Base-by-base conservation (phyloP, 306 rosid genomes). In the Dalbergia cochinchinensis region DNA sequence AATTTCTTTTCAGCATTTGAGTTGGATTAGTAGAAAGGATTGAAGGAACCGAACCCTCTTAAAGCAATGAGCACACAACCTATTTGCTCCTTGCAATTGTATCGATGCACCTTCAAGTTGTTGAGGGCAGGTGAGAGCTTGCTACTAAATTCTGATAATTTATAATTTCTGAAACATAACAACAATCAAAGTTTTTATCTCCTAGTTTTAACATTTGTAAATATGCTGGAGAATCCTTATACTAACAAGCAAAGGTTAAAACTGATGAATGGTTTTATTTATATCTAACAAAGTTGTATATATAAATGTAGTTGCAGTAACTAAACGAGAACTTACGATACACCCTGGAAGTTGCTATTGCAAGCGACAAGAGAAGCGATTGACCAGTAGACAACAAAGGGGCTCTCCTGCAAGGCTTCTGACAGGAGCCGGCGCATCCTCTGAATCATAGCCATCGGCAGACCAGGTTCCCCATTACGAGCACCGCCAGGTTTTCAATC, bases 401-500 rank as follows among this genome's bases (percentile, higher is more conserved):
- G 80, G 55, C 65, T 77, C 11, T 51, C 73, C 9, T 65, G 31
- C 31, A 77, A 37, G 2, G 80, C 74, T 3, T 77, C 74, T 1
- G 65, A 54, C 16, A 77, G 34, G 34, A 65, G 73, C 57, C 0
- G 74, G 74, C 4, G 66, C 73, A 53, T 65, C 66, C 66, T 50
- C 58, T 5, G 65, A 37, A 33, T 77, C 74, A 37, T 65, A 35
- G 6, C 44, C 62, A 51, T 35, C 64, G 10, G 66, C 3, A 5
- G 67, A 51, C 57, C 82, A 78, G 58, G 42, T 79, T 69, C 73
- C 83, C 66, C 86, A 83, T 5, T 6, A 54, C 74, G 3, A 13
- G 31, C 74, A 12, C 45, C 8, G 54, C 74, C 71, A 60, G 4
- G 5, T n/a, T 14, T 65, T 39, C 20, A 0, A 65, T 11, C 0